These are phyloP conservation scores for Fagopyrum tataricum DNA, from an alignment of 148 eudicot genomes.

Conservation along the genomic window DNA sequence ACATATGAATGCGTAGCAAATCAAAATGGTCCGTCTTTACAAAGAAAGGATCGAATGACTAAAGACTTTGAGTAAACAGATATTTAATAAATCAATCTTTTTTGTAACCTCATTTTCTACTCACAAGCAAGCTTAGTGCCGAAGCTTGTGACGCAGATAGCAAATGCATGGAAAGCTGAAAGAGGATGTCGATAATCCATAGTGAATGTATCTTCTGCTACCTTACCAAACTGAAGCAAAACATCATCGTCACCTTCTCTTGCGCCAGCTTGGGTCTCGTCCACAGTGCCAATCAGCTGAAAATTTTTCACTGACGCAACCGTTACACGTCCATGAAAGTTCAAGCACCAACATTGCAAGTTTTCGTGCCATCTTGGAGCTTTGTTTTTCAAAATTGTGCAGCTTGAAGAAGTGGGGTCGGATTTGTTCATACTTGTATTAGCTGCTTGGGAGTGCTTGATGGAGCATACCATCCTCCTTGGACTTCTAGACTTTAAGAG, in stretches of 20 bases:
- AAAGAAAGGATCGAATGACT: neutral
- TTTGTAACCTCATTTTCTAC: neutral
- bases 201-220: slow-evolving; percentile 11
- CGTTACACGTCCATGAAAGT: slow-evolving; percentile 14
- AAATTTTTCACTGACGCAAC: slow-evolving; percentile 13
- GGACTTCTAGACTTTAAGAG: slow-evolving; percentile 93
- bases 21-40: neutral
- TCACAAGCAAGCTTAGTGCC: slow-evolving; percentile 16
- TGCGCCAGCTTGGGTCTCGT: slow-evolving; percentile 6
- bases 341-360: slow-evolving; percentile 15
- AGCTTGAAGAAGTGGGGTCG: neutral
- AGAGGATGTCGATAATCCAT: slow-evolving; percentile 14
- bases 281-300: slow-evolving; percentile 3
- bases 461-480: slow-evolving; percentile 79
- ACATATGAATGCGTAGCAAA: slow-evolving; percentile 7
- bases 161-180: slow-evolving; percentile 12
- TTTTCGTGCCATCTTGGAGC: slow-evolving; percentile 15
- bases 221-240: slow-evolving; percentile 12
- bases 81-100: neutral
- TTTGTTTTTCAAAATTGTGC: slow-evolving; percentile 7
- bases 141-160: slow-evolving; percentile 15
- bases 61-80: neutral
- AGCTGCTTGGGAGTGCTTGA: slow-evolving; percentile 20
- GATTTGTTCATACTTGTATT: slow-evolving; percentile 1
- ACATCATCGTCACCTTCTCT: slow-evolving; percentile 7